Percentiles rank a stretch among this genome's conserved stretches.
Conservation (phyloP, 208 protist species). For the Crithidia brevicula region DNA sequence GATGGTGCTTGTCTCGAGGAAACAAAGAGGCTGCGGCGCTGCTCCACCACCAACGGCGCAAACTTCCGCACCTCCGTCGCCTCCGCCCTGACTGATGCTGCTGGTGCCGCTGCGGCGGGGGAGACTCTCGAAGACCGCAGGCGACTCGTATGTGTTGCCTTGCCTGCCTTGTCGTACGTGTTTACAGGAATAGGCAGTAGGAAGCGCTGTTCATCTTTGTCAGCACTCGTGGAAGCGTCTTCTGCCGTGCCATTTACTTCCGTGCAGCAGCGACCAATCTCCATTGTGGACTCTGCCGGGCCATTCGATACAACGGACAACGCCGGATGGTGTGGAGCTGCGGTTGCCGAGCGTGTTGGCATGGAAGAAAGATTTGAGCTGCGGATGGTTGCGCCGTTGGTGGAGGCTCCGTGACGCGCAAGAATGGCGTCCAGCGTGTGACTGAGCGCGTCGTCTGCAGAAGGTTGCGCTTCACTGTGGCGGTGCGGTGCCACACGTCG, state of each 20-base stretch:
- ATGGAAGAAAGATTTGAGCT: neutral
- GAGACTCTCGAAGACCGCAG: neutral
- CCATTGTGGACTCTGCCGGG: neutral
- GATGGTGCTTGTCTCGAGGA: neutral
- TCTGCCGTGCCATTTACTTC: no score
- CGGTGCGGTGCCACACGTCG: no score
- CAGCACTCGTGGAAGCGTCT: no score
- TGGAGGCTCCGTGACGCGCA: neutral
- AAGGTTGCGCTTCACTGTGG: no score
- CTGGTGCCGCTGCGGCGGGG: neutral
- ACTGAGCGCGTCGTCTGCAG: no score
- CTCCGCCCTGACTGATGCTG: neutral
- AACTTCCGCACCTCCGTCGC: neutral
- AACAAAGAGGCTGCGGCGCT: neutral
- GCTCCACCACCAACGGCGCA: neutral
- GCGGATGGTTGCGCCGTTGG: neutral
- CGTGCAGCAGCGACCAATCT: no score
- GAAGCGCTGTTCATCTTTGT: neutral
- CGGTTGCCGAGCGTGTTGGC: no score
- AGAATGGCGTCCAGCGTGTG: conserved; percentile 5
- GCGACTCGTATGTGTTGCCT: neutral
- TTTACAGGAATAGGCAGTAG: neutral
- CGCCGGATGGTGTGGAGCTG: no score
- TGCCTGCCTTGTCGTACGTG: neutral
- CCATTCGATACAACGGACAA: no score